A percentile compares a stretch with the other conserved stretches of the same genome.
phyloP scores from a whole-genome alignment of 192 early-diverging fungal genomes.

The Jimgerdemannia flammicorona region DNA sequence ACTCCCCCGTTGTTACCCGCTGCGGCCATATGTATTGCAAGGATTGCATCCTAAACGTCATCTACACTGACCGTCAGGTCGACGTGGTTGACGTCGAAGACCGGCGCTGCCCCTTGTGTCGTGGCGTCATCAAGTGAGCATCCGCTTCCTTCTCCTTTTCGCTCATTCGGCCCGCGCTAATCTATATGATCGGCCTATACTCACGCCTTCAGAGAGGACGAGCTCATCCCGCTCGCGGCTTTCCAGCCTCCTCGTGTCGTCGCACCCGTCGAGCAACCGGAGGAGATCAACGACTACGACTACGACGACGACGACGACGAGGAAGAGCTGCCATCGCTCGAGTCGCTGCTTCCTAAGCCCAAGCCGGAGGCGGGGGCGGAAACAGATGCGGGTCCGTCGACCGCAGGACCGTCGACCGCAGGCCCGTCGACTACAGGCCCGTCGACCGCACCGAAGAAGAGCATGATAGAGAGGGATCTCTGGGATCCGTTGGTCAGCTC shows the following conservation, averaged over 20 bases:
- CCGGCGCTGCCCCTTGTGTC: neutral
- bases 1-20: conserved; percentile 16
- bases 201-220: neutral
- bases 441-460: conserved; percentile 10
- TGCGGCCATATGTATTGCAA: conserved; percentile 44
- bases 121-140: neutral
- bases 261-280: neutral
- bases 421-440: neutral
- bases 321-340: neutral
- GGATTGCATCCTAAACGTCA: conserved; percentile 27
- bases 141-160: neutral
- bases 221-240: neutral
- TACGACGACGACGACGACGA: neutral
- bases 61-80: neutral
- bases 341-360: neutral
- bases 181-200: neutral
- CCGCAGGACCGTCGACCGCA: neutral
- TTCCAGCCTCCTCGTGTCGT: neutral
- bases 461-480: conserved; percentile 17
- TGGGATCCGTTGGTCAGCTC: conserved; percentile 10
- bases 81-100: neutral
- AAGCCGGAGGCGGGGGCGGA: neutral
- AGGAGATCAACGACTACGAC: no score
- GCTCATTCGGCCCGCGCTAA: neutral
- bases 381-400: neutral